These are phyloP conservation scores for Gyrodon lividus DNA, from an alignment of 768 basidiomycete species.

Conservation along the genomic window DNA sequence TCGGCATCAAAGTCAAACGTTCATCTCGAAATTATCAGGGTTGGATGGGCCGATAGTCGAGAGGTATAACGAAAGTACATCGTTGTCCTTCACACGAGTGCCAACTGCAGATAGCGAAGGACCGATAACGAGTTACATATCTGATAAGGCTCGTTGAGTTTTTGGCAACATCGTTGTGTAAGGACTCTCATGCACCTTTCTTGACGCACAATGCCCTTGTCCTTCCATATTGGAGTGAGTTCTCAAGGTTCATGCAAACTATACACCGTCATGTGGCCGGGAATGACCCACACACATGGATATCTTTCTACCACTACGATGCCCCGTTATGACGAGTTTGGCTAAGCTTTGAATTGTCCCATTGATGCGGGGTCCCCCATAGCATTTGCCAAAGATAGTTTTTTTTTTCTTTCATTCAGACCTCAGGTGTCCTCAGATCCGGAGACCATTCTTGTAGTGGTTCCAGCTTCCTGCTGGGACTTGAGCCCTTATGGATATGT, in stretches of 20 bases:
- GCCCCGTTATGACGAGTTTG: background rate
- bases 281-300: slow-evolving; percentile 10
- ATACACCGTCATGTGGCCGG: slow-evolving; percentile 2
- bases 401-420: background rate
- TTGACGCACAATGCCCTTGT: slow-evolving; percentile 19
- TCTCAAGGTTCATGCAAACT: background rate
- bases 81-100: background rate
- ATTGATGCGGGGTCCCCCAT: background rate
- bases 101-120: slow-evolving; percentile 1
- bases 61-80: slow-evolving; percentile 2
- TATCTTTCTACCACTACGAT: slow-evolving; percentile 1
- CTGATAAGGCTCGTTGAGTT: no score
- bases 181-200: background rate
- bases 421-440: background rate
- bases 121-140: background rate
- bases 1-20: background rate
- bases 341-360: background rate
- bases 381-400: background rate
- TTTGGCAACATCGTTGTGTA: slow-evolving; percentile 1
- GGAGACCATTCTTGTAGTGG: background rate
- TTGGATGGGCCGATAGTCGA: slow-evolving; percentile 55
- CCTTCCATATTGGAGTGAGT: slow-evolving; percentile 1
- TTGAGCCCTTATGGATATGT: background rate
- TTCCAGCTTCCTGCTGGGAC: background rate
- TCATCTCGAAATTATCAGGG: slow-evolving; percentile 39